Base-by-base conservation (phyloP, 2,329 filamentous ascomycete species). In the Trichoderma atroviride region DNA sequence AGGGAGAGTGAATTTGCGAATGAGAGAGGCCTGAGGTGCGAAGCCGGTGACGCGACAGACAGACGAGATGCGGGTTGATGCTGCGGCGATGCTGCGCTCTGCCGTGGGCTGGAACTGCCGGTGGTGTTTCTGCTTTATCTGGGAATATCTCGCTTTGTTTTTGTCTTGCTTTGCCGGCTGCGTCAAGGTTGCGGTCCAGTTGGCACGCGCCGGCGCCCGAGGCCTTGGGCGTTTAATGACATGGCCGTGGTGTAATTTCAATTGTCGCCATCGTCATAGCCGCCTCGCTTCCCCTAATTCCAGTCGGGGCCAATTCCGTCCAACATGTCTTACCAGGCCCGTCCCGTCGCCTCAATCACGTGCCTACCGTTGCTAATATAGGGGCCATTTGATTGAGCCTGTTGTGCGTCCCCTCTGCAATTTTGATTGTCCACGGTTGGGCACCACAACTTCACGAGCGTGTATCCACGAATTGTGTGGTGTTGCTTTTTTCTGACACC, bases 271-370 rank as follows among this genome's bases (percentile, higher is more conserved):
- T 61, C 65, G 65, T 68, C 65, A 68, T 68, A 60, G 58, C 65
- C 65, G 50, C 64, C 52, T 68, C 58, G 58, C 65, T 56, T 68
- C 65, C 65, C 65, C 65, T 68, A 61, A 68, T 68, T 67, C 64
- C 53, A 57, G 37, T 57, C 35, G 47, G 47, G 47, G 6, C 29
- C 27, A 61, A 61, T 40, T 16, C 52, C 29, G 57, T 68, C 58
- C 40, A 35, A 22, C 35, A 10, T 55, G 52, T 55, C 52, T 57
- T 57, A n/a, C 22, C 40, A 43, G 40, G 19, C 40, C 40, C n/a
- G 55, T 35, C 40, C 40, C n/a, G 55, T 35, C 22, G 27, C 43
- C 52, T 16, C 35, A 24, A 69, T 69, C 66, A 69, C 66, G 66
- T 69, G 66, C 66, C 37, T 24, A n/a, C 37, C 55, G 27, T 47